Percentiles rank a stretch among this genome's conserved stretches.
These are phyloP conservation scores for Boeremia exigua DNA, from an alignment of 2,329 filamentous ascomycete genomes.

Conservation along the genomic window DNA sequence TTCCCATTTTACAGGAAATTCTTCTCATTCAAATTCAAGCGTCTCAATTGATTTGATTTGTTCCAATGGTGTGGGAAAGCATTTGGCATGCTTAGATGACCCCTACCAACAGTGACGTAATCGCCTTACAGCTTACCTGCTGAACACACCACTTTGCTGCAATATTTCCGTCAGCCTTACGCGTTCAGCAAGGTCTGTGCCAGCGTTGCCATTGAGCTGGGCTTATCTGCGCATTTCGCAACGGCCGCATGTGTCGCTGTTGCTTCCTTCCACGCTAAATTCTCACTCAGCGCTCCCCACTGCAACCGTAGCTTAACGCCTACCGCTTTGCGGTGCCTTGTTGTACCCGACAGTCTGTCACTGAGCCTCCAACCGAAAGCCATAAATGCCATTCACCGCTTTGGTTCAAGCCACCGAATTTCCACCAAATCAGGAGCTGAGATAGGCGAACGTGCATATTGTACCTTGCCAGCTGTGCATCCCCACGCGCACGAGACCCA, in stretches of 20 bases:
- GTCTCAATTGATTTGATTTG: neutral
- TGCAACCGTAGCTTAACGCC: constrained; percentile 3
- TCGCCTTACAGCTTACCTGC: neutral
- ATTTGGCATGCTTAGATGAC: constrained; percentile 7
- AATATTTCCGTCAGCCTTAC: constrained; percentile 12
- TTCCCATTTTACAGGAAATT: too few relatives aligned
- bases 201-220: neutral
- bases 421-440: neutral
- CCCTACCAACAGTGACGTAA: constrained; percentile 3
- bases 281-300: constrained; percentile 15
- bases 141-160: neutral
- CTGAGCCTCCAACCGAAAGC: constrained; percentile 1
- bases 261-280: constrained; percentile 2
- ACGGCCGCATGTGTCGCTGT: constrained; percentile 1
- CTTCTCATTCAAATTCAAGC: neutral
- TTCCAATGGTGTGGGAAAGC: neutral
- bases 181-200: neutral
- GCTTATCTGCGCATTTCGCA: constrained; percentile 6
- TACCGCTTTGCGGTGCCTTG: neutral
- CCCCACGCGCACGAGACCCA: neutral
- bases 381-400: constrained; percentile 13
- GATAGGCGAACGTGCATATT: constrained; percentile 2
- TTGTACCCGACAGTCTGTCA: constrained; percentile 12
- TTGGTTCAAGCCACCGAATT: constrained; percentile 1
- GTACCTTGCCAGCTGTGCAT: neutral